These are phyloP conservation scores for Ulmus americana DNA, from an alignment of 331 rosid genomes.

Conservation along the genomic window DNA sequence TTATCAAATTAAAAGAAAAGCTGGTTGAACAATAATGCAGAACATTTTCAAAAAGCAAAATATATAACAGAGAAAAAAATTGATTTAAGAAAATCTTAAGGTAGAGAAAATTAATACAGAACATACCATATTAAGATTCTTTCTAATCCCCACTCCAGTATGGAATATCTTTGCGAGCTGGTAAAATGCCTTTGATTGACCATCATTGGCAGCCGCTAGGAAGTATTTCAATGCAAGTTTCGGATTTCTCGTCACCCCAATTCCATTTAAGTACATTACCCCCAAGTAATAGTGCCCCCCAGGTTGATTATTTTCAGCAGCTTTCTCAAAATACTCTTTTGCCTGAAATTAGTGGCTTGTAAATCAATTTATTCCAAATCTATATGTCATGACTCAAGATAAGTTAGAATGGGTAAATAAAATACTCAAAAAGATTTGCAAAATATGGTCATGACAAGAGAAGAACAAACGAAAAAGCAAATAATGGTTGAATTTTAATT, in stretches of 20 bases:
- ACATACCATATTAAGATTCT: slow-evolving; percentile 65
- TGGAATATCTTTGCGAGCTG: slow-evolving; percentile 99
- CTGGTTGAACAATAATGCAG: no score
- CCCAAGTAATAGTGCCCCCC: slow-evolving; percentile 94
- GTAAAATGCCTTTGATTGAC: slow-evolving; percentile 96
- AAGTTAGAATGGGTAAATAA: neutral
- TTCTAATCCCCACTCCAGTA: slow-evolving; percentile 82
- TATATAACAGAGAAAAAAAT: no score
- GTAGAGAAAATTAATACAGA: neutral
- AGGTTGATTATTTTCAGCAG: slow-evolving; percentile 60
- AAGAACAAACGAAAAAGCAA: neutral
- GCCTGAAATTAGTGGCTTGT: slow-evolving; percentile 43
- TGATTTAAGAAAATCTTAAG: no score
- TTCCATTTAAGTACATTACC: slow-evolving; percentile 89
- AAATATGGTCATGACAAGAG: neutral
- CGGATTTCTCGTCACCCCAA: slow-evolving; percentile 86
- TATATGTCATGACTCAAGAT: neutral
- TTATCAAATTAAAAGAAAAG: no score
- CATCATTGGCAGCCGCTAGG: slow-evolving; percentile 72
- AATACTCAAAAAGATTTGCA: no score
- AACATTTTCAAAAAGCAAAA: no score
- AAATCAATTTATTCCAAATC: slow-evolving; percentile 5
- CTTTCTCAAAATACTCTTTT: slow-evolving; percentile 89
- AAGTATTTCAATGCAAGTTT: slow-evolving; percentile 59
- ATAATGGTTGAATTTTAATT: neutral